phyloP scores from a whole-genome alignment of 495 filamentous ascomycete genomes.

The Melanomma pulvis-pyrius region DNA sequence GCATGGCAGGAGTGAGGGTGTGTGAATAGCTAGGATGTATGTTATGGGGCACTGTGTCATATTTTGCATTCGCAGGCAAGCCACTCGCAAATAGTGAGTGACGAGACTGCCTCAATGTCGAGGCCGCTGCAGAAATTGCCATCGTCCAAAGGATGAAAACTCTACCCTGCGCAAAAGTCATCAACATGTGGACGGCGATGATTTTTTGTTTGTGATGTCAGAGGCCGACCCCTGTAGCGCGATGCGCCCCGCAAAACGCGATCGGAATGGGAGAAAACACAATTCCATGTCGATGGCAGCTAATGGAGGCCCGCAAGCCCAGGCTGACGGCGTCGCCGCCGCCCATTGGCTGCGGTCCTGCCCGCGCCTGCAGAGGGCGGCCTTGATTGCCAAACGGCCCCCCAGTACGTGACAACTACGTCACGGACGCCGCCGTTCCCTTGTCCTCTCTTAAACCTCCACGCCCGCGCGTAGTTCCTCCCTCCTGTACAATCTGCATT shows the following conservation, averaged over 20 bases:
- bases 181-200: background rate
- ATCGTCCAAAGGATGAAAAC: no score
- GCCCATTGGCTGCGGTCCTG: constrained; percentile 4
- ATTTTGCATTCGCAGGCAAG: no score
- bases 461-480: constrained; percentile 6
- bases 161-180: background rate
- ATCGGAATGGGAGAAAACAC: constrained; percentile 2
- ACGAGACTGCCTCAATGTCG: no score
- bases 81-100: no score
- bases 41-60: no score
- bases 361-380: constrained; percentile 12
- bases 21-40: background rate
- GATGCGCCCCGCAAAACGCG: background rate
- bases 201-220: constrained; percentile 19
- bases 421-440: constrained; percentile 8
- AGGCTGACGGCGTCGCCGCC: background rate
- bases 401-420: constrained; percentile 26
- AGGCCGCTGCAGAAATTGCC: no score
- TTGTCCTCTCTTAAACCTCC: constrained; percentile 15
- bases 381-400: constrained; percentile 16
- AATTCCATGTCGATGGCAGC: constrained; percentile 4
- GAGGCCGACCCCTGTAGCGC: constrained; percentile 4
- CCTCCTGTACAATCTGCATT: background rate
- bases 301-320: background rate
- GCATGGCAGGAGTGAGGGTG: constrained; percentile 35